Evolutionary conservation across 1,284 basidiomycete species (phyloP), one percentile per base, ranked within the genome.

Genomic region (Puccinia hordei): DNA sequence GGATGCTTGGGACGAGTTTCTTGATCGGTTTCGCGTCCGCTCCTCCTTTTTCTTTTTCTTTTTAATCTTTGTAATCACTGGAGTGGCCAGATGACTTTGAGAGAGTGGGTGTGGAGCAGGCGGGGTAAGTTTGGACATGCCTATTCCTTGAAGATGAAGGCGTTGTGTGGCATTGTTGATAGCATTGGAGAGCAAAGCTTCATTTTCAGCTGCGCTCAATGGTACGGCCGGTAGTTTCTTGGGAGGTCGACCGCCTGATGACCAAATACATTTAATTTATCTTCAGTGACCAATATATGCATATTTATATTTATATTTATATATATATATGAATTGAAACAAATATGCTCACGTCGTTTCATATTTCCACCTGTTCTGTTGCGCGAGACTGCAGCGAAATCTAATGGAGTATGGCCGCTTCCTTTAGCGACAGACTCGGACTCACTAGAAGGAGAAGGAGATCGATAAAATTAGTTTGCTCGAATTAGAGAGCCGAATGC

Each of bases 111-210:
- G 76, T 9, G 76, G 66, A 17, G 55, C 30, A 35, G 35, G 19
- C 38, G 66, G 49, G 46, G 66, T 9, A 13, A 33, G 66, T 24
- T 55, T 57, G 27, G 49, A 19, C 24, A 68, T 41, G 24, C 76
- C 76, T 13, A 41, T 71, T 13, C 65, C 49, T 33, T 79, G 46
- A n/a, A 79, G 46, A 79, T 55, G 63, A n/a, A 71, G 65, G 24
- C 76, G 65, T 46, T 79, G 76, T 35, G 76, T 79, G 38, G 76
- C 76, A 69, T 79, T 79, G 27, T 68, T 79, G 66, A 79, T 79
- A 10, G 76, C 76, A 61, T 71, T 71, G 27, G 76, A 79, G 19
- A 79, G 66, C 27, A 79, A 55, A 46, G 51, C 66, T 2, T 79
- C 76, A 44, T 46, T 12, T 61, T 79, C 76, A 2, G 76, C 65